Conservation (phyloP, 345 rosid genomes). For the Aurinia saxatilis region DNA sequence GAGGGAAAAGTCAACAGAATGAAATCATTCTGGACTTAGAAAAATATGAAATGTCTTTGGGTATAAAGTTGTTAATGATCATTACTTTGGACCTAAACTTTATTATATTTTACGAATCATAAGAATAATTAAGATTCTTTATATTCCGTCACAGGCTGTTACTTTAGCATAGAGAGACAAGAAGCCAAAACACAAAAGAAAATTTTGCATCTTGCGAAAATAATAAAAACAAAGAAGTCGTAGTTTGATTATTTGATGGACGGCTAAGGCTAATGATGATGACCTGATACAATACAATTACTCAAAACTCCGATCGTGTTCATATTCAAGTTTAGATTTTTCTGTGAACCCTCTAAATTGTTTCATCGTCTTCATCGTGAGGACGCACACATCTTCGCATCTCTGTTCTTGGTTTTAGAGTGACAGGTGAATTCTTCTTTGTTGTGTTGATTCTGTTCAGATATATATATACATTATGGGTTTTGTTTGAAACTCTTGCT, state of each 20-base stretch:
- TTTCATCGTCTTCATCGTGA: neutral
- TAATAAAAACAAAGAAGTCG: slow-evolving; percentile 13
- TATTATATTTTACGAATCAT: neutral
- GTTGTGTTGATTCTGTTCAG: neutral
- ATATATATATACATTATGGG: neutral
- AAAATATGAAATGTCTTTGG: neutral
- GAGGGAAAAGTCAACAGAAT: slow-evolving; percentile 11
- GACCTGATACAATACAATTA: slow-evolving; percentile 1
- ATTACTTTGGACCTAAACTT: slow-evolving; percentile 21
- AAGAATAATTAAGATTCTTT: slow-evolving; percentile 4
- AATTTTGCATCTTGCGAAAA: slow-evolving; percentile 9
- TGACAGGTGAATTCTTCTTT: slow-evolving; percentile 10
- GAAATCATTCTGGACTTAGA: neutral
- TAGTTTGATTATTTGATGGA: slow-evolving; percentile 22
- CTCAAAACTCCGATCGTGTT: slow-evolving; percentile 16
- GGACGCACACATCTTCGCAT: neutral
- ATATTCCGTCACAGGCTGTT: slow-evolving; percentile 14
- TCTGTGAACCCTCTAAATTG: neutral
- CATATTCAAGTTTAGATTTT: neutral
- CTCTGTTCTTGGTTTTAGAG: slow-evolving; percentile 5
- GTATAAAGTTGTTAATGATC: slow-evolving; percentile 8
- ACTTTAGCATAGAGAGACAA: slow-evolving; percentile 17
- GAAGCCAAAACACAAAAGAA: neutral
- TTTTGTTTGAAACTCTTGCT: neutral
- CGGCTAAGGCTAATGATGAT: slow-evolving; percentile 15